Evolutionary conservation across 176 grass and related monocot species (phyloP), one percentile per base, ranked within the genome.

Genomic region (Oryza glumipatula): DNA sequence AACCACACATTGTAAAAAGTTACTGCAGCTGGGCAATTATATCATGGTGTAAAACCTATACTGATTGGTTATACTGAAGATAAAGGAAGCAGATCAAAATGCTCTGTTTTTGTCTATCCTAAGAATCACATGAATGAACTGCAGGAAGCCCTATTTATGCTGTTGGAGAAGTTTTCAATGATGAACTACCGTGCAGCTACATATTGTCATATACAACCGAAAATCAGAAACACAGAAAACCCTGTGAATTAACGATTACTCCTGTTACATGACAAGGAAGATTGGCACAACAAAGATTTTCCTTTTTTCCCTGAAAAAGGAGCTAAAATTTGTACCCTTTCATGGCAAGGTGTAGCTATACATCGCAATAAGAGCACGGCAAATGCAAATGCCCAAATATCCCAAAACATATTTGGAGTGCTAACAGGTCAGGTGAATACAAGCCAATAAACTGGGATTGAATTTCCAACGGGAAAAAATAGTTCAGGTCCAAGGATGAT

Each of bases 1-100:
- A 68, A 68, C 12, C 35, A 70, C 38, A 82, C 11, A 58, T 67
- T 90, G 79, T 83, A 78, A 35, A 78, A 84, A 79, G 68, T 33
- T 4, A 43, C 10, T 78, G 44, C 69, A 78, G 64, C 1, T 9
- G 38, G 38, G n/a, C 41, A 72, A 43, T 76, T 81, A 12, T 89
- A 54, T 44, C 17, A 26, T 76, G 23, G 6, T 72, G 78, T 44
- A 76, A 38, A 63, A 72, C 11, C 0, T 74, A 26, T 49, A 86
- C 77, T 30, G 41, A 43, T 32, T 73, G 33, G 19, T 72, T 72
- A 67, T 14, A 1, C 43, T 67, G 61, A 82, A 56, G 65, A 70
- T 60, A 38, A 80, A 26, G 19, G 41, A 58, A n/a, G 26, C 38
- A 76, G 7, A 48, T 21, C 38, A 70, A 65, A 28, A 12, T 76